Base-by-base conservation (phyloP, 352 stramenopile species). In the Halophytophthora polymorphica region DNA sequence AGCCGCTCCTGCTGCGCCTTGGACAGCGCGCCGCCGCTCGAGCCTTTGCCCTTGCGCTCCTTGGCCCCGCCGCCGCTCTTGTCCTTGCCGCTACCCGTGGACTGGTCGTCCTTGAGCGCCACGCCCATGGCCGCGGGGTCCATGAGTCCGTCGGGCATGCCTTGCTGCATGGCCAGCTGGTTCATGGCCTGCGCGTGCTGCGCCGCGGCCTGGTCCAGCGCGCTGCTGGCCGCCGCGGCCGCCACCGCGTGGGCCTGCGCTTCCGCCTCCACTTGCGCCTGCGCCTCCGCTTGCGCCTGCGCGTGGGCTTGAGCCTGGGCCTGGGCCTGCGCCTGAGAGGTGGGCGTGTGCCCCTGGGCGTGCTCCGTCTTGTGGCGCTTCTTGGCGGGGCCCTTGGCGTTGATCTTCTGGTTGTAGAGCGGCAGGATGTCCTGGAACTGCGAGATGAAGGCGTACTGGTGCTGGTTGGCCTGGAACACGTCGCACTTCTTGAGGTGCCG, bases 381-480 rank as follows among this genome's bases (percentile, higher is more conserved):
- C 64, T 85, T 84, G 14, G 65, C 66, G 3, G 75, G 69, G 6
- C 53, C 48, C 49, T 92, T 92, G 18, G 77, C 71, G 50, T 64
- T 87, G 44, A 90, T 76, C 60, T 89, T 93, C 63, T 89, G 77
- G 53, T 93, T 84, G 58, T 93, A 93, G 14, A 90, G 62, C 31
- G 82, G 82, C 54, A 93, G 52, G 12, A 88, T 78, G 56, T 93
- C 82, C 35, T 83, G 71, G 58, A 89, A 93, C 55, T 90, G 79
- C 39, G 69, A 69, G 33, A 88, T 83, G 56, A 93, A 93, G 14
- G 75, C 58, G 46, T 82, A 89, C 59, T 93, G 82, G 59, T 90
- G 82, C 68, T 93, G 82, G 61, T 74, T 79, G 63, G 64, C 82
- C 54, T 93, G 82, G 64, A 93, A 93, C 10, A 71, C 73, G 23